Evolutionary conservation across 129 eudicot genomes (phyloP).

Genomic region (Flaveria linearis): DNA sequence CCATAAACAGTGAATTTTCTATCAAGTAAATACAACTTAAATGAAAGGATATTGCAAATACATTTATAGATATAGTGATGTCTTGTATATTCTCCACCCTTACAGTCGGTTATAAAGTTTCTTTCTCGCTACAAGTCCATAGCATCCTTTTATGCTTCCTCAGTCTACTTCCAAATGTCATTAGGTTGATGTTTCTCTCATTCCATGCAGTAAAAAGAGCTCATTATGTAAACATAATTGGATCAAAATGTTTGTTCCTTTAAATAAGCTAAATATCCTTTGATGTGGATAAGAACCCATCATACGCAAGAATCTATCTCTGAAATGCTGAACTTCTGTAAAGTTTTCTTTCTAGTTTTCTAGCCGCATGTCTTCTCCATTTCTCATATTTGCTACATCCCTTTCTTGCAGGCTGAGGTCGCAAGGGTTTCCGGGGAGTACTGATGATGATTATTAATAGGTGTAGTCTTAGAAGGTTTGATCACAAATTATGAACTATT

Average conservation of each 20-base stretch:
- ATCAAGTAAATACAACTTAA: not conserved
- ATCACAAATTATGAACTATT: not conserved
- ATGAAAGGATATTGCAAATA: not conserved
- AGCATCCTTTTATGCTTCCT: not conserved
- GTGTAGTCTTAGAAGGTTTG: not conserved
- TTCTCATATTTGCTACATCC: not conserved
- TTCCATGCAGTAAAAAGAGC: too few relatives aligned
- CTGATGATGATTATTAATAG: conserved; percentile 19
- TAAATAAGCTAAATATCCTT: not conserved
- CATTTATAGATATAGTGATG: not conserved
- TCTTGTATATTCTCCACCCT: not conserved
- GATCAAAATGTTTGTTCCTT: too few relatives aligned
- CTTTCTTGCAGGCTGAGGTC: conserved; percentile 36
- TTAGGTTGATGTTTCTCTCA: too few relatives aligned
- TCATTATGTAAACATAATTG: too few relatives aligned
- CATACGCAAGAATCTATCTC: not conserved
- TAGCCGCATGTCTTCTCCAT: not conserved
- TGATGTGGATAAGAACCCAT: conserved; percentile 5
- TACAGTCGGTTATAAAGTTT: not conserved
- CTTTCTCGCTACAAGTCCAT: not conserved
- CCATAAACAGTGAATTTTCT: not conserved
- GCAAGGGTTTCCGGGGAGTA: conserved; percentile 41
- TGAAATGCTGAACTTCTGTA: not conserved
- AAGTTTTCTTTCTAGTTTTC: not conserved
- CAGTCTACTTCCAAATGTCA: too few relatives aligned